Evolutionary conservation across 768 basidiomycete species (phyloP).

Genomic region (Lactarius deliciosus): DNA sequence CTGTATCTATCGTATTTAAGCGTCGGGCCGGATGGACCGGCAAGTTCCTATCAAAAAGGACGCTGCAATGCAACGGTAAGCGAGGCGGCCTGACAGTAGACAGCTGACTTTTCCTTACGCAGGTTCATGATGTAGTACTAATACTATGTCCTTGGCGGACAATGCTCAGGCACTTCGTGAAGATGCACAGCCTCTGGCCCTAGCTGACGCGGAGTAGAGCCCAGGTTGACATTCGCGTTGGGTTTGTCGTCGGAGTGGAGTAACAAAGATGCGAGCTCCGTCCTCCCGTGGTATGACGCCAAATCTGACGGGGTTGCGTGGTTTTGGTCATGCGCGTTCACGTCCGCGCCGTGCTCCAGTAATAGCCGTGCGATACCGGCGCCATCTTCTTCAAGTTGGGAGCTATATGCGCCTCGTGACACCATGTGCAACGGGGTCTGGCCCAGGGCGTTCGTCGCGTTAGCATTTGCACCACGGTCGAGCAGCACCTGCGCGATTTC

Average conservation of each 20-base stretch:
- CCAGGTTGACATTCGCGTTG: background rate
- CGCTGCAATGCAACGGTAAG: too few species aligned
- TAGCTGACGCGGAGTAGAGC: background rate
- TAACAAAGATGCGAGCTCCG: background rate
- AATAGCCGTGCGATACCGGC: background rate
- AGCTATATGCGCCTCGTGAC: background rate
- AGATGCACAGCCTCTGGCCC: background rate
- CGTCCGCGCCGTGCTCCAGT: background rate
- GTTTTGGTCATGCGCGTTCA: background rate
- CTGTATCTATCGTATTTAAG: too few species aligned
- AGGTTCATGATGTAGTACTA: too few species aligned
- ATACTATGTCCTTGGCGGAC: too few species aligned
- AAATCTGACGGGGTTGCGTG: background rate
- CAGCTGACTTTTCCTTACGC: too few species aligned
- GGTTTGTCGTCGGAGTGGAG: background rate
- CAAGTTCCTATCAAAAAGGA: too few species aligned
- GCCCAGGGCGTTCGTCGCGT: too few species aligned
- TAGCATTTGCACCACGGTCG: too few species aligned
- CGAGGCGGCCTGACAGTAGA: too few species aligned
- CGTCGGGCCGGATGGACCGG: too few species aligned
- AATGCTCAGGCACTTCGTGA: background rate
- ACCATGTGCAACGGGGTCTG: background rate
- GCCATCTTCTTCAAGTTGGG: too few species aligned
- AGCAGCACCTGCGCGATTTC: too few species aligned
- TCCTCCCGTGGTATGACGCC: background rate